Percentiles rank a stretch among this genome's conserved stretches.
Evolutionary conservation across 805 yeast species (phyloP).

Genomic region (Lachancea cidri): DNA sequence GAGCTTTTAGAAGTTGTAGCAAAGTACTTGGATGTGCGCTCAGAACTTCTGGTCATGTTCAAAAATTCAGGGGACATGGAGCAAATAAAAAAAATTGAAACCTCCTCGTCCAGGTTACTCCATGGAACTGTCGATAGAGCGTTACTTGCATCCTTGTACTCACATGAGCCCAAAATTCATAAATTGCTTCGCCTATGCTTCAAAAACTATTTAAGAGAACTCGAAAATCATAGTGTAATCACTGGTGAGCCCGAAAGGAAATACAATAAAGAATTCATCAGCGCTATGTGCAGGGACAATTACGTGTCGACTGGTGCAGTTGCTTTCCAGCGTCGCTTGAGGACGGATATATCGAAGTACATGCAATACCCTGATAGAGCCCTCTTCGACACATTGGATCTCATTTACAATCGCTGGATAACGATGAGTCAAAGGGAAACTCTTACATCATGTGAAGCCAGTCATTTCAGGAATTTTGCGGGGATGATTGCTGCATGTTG

Average conservation of each 20-base stretch:
- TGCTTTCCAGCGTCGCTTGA: constrained; percentile 65
- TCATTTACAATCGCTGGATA: constrained; percentile 36
- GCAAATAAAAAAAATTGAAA: constrained; percentile 23
- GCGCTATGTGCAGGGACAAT: constrained; percentile 47
- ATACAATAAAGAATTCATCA: constrained; percentile 34
- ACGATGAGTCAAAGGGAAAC: constrained; percentile 14
- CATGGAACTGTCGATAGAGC: constrained; percentile 46
- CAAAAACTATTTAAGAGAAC: constrained; percentile 22
- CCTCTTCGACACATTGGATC: constrained; percentile 29
- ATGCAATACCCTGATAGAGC: constrained; percentile 24
- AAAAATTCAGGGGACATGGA: constrained; percentile 22
- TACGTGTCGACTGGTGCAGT: constrained; percentile 62
- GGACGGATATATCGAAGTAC: constrained; percentile 36
- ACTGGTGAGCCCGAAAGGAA: constrained; percentile 17
- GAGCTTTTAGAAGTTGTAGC: constrained; percentile 37
- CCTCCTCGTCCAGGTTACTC: constrained; percentile 29
- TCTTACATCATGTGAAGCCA: constrained; percentile 34
- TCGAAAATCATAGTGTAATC: constrained; percentile 25
- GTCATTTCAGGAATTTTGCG: constrained; percentile 58
- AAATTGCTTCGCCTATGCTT: constrained; percentile 42
- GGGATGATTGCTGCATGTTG: constrained; percentile 69
- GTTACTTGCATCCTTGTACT: constrained; percentile 45
- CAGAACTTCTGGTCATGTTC: constrained; percentile 26
- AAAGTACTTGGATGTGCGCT: constrained; percentile 36
- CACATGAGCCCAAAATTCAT: constrained; percentile 47